Percentiles rank a stretch among this genome's conserved stretches.
Conservation (phyloP, 352 stramenopile genomes). For the Saprolegnia diclina region DNA sequence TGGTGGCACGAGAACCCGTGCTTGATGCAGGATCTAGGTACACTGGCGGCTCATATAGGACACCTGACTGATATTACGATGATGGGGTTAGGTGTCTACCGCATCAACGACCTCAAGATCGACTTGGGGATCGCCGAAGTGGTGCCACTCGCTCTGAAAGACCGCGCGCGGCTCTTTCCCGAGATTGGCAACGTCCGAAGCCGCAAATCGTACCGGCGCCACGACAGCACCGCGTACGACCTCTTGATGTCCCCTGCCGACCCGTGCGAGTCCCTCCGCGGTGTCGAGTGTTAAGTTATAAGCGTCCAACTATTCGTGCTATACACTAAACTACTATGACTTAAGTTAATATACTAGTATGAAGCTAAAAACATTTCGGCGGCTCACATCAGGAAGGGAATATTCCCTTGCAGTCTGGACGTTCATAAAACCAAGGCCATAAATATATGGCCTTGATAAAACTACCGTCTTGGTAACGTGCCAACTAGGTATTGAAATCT, state of each 20-base stretch:
- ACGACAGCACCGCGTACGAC: slow-evolving; percentile 20
- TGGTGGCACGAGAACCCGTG: slow-evolving; percentile 10
- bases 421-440: too few species aligned
- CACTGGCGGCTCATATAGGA: not conserved
- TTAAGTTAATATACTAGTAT: too few species aligned
- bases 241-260: slow-evolving; percentile 21
- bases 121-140: slow-evolving; percentile 25
- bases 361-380: too few species aligned
- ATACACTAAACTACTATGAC: too few species aligned
- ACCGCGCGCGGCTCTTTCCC: slow-evolving; percentile 4
- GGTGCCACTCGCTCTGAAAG: slow-evolving; percentile 1
- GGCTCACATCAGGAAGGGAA: too few species aligned
- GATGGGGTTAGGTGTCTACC: slow-evolving; percentile 13
- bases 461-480: too few species aligned
- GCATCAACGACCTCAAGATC: slow-evolving; percentile 24
- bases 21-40: slow-evolving; percentile 23
- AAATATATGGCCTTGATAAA: too few species aligned
- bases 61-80: not conserved
- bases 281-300: slow-evolving; percentile 11
- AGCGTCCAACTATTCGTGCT: too few species aligned
- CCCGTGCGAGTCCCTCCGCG: not conserved
- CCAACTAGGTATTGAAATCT: too few species aligned
- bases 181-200: not conserved
- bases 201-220: not conserved
- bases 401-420: too few species aligned